Percentiles rank a stretch among this genome's conserved stretches.
These are phyloP conservation scores for Aspergillus saccharolyticus DNA, from an alignment of 495 filamentous ascomycete species.

Conservation along the genomic window DNA sequence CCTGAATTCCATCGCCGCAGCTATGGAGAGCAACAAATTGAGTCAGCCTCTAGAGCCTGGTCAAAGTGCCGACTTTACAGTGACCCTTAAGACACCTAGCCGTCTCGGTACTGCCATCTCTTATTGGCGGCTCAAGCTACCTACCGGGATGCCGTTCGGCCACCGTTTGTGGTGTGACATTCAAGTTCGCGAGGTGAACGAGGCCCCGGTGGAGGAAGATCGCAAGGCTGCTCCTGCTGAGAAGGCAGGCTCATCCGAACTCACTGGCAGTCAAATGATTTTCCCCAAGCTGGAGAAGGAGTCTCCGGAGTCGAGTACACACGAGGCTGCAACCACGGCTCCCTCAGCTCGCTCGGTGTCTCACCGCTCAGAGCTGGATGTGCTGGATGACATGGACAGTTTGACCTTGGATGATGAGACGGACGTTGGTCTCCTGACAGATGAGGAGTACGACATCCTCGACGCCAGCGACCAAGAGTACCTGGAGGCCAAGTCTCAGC, in stretches of 20 bases:
- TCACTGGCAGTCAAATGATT: conserved; percentile 70
- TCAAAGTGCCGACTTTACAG: conserved; percentile 72
- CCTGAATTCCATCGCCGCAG: conserved; percentile 61
- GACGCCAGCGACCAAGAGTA: conserved; percentile 93
- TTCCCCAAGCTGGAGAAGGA: conserved; percentile 97
- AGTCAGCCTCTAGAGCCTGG: conserved; percentile 63
- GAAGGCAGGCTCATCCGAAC: conserved; percentile 22
- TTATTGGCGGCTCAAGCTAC: conserved; percentile 90
- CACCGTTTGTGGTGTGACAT: conserved; percentile 95
- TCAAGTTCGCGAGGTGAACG: conserved; percentile 48
- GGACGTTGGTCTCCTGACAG: conserved; percentile 75
- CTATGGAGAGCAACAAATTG: conserved; percentile 76
- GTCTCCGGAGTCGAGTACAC: conserved; percentile 74
- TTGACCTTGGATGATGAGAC: conserved; percentile 55
- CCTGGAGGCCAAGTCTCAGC: conserved; percentile 39
- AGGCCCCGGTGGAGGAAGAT: no score
- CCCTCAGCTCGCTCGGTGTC: conserved; percentile 32
- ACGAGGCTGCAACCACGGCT: conserved; percentile 46
- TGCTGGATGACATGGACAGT: conserved; percentile 64
- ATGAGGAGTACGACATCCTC: conserved; percentile 96
- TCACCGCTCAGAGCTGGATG: conserved; percentile 45
- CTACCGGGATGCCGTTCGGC: conserved; percentile 78
- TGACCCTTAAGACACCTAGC: conserved; percentile 72
- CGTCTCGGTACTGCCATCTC: conserved; percentile 75
- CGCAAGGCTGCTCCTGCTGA: no score